Base-by-base conservation (phyloP, 2,329 filamentous ascomycete species). In the Cladosporium sp. region DNA sequence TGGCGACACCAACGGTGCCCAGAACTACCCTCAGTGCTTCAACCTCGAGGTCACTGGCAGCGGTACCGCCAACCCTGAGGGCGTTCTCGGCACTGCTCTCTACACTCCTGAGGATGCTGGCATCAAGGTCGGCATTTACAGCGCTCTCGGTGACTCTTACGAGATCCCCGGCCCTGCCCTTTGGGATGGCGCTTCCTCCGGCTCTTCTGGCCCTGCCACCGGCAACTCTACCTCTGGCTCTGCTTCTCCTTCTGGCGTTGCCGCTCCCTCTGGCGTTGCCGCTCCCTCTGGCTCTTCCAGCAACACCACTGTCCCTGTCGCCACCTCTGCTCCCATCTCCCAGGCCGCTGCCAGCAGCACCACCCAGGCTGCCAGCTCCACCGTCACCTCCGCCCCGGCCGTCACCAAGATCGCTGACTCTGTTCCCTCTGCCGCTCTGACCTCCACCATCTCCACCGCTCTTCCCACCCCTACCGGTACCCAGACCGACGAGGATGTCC, bases 31-130 rank as follows among this genome's bases (percentile, higher is more conserved):
- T 23, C 71, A 73, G 65, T 82, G 88, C 75, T 79, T 86, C 71
- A 88, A 89, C 80, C 73, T 89, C 69, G 81, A 87, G 73, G 78
- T 89, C 68, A 84, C 83, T 40, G 85, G 85, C 62, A 77, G 78
- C 52, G 85, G 84, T n/a, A 82, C 83, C 59, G 81, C 55, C 55
- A 44, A 44, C 55, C 81, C 83, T 28, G 72, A 76, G 31, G 86
- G 86, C 66, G 81, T 79, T 23, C 72, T 80, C 16, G 86, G 82
- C 62, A 86, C 83, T 14, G 76, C 76, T 65, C 80, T 89, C 29
- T 89, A 89, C 82, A 86, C 62, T 8, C 62, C 56, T 53, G 26
- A 26, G 29, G 56, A 60, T 12, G 62, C 62, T 46, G 62, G 62
- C 21, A 65, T 65, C 62, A 37, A 37, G 55, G 56, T 65, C 29